Percentiles rank a stretch among this genome's conserved stretches.
Evolutionary conservation across 2,329 filamentous ascomycete genomes (phyloP).

Genomic region (Microascus cirrosus): DNA sequence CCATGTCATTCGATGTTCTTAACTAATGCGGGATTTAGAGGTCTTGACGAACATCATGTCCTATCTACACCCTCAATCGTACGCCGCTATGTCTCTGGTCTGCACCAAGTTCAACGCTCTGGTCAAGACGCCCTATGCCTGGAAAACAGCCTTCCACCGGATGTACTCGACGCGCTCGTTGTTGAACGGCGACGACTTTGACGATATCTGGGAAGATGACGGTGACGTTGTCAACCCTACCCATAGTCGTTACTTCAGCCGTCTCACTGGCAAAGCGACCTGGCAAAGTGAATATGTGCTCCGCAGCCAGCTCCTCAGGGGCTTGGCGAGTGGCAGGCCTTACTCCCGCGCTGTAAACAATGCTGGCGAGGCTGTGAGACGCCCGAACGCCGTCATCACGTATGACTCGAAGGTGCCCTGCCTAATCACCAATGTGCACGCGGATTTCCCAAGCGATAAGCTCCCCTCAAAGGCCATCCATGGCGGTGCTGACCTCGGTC

Average conservation of each 20-base stretch:
- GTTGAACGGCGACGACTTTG: slow-evolving; percentile 12
- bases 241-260: slow-evolving; percentile 69
- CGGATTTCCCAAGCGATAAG: slow-evolving; percentile 61
- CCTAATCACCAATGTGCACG: slow-evolving; percentile 70
- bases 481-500: slow-evolving; percentile 66
- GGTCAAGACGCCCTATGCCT: slow-evolving; percentile 84
- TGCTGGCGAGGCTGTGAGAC: slow-evolving; percentile 43
- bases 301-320: slow-evolving; percentile 72
- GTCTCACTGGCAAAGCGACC: slow-evolving; percentile 73
- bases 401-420: slow-evolving; percentile 79
- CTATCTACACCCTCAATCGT: slow-evolving; percentile 74
- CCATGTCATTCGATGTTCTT: slow-evolving; percentile 6
- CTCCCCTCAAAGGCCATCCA: slow-evolving; percentile 72
- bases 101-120: slow-evolving; percentile 79
- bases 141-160: slow-evolving; percentile 84
- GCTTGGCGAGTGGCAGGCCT: slow-evolving; percentile 73
- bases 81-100: slow-evolving; percentile 73
- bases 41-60: slow-evolving; percentile 85
- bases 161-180: slow-evolving; percentile 47
- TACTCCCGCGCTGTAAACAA: slow-evolving; percentile 35
- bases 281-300: slow-evolving; percentile 96
- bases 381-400: slow-evolving; percentile 63
- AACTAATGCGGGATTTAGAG: slow-evolving; percentile 41
- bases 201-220: slow-evolving; percentile 20
- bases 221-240: slow-evolving; percentile 43